Base-by-base conservation (phyloP, 768 basidiomycete genomes). In the Phanerochaete carnosa region DNA sequence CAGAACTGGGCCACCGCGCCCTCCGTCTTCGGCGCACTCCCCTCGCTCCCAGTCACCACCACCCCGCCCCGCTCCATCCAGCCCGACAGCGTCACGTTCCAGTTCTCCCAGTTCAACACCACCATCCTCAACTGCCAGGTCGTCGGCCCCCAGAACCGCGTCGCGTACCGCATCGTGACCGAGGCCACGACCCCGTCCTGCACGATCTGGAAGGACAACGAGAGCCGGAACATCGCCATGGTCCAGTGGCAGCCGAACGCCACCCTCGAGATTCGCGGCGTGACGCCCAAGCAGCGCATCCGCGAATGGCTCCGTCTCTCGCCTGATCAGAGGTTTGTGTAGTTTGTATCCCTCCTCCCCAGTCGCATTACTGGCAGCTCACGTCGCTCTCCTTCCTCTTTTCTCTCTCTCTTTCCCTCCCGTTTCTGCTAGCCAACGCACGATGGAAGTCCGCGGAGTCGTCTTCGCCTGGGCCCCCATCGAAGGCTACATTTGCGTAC, bases 21-120 rank as follows among this genome's bases (percentile, higher is more conserved):
- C 50, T 87, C 87, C 50, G 72, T 87, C 59, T 84, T 82, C 65
- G 87, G 87, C 5, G 86, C 85, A 0, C 81, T 88, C 22, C 87
- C 87, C 29, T 85, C 73, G 25, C 64, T 77, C 16, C 71, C 74
- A 30, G 72, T 68, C 68, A 73, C 65, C 15, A 64, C 61, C 45
- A 58, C 67, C 11, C 52, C 60, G 25, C 66, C 71, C 23, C 58
- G 56, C 45, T 65, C 69, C 2, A 65, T 66, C 47, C 67, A 68
- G 43, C 65, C 72, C 8, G 68, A 73, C 16, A 73, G 75, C 59
- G 64, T 78, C 63, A 73, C 75, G 5, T 82, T 83, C 70, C 75
- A 76, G 51, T 83, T 88, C 75, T 79, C 79, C 12, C 72, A 76
- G 13, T 77, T 83, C 67, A 79, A 74, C 60, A 79, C 82, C 3